Percentiles rank a stretch among this genome's conserved stretches.
phyloP scores from a whole-genome alignment of 129 eudicot species.

The Kitagawia praeruptora region DNA sequence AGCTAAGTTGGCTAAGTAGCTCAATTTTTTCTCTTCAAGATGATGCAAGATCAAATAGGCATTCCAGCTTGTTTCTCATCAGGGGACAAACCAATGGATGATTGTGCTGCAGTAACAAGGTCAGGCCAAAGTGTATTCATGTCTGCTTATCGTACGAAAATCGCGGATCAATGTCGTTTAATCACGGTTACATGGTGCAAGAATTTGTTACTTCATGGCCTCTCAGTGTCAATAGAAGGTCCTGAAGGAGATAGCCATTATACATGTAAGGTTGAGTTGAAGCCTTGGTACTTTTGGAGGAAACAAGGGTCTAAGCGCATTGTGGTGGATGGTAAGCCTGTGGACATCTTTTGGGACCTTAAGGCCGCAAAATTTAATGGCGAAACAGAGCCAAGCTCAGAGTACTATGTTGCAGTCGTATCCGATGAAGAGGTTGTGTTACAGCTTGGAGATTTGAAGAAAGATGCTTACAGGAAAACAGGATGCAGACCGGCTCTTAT shows the following conservation, averaged over 20 bases:
- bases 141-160: slow-evolving; percentile 63
- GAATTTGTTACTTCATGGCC: slow-evolving; percentile 77
- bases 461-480: slow-evolving; percentile 78
- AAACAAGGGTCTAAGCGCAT: slow-evolving; percentile 83
- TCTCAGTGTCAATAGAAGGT: slow-evolving; percentile 71
- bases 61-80: slow-evolving; percentile 60
- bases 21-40: slow-evolving; percentile 1
- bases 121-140: slow-evolving; percentile 76
- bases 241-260: slow-evolving; percentile 41
- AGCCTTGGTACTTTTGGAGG: slow-evolving; percentile 94
- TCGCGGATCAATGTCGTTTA: slow-evolving; percentile 55
- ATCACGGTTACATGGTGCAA: slow-evolving; percentile 97
- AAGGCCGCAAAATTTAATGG: slow-evolving; percentile 71
- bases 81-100: slow-evolving; percentile 20
- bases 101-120: slow-evolving; percentile 42
- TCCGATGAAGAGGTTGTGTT: slow-evolving; percentile 77
- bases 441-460: slow-evolving; percentile 67
- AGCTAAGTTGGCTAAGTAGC: neutral
- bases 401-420: slow-evolving; percentile 81
- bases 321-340: slow-evolving; percentile 32
- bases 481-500: slow-evolving; percentile 75
- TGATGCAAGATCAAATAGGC: slow-evolving; percentile 45
- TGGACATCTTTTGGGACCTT: slow-evolving; percentile 79
- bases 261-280: slow-evolving; percentile 85
- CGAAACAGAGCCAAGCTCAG: slow-evolving; percentile 78